A percentile compares a stretch with the other conserved stretches of the same genome.
phyloP scores from a whole-genome alignment of 1,284 basidiomycete species.

The Pseudozyma tsukubaensis region DNA sequence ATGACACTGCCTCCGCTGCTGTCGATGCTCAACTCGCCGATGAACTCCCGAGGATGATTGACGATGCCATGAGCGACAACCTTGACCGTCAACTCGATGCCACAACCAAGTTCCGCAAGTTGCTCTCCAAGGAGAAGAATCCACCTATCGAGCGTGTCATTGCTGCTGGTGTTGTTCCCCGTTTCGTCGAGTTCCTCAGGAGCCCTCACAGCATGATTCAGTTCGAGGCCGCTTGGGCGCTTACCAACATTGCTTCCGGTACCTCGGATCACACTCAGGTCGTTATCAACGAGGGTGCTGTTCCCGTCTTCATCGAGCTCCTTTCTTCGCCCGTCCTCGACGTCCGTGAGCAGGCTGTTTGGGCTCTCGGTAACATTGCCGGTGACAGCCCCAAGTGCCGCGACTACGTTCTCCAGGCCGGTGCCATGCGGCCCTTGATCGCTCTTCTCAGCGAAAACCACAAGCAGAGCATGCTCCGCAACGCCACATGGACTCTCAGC shows the following conservation, averaged over 20 bases:
- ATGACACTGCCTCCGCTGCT: conserved; percentile 54
- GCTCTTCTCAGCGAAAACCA: conserved; percentile 67
- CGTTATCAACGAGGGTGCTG: conserved; percentile 92
- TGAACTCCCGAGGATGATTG: conserved; percentile 82
- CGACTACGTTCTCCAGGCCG: conserved; percentile 64
- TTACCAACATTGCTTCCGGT: conserved; percentile 99
- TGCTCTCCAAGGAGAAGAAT: conserved; percentile 98
- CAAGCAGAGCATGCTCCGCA: conserved; percentile 68
- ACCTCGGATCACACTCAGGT: conserved; percentile 99
- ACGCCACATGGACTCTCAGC: conserved; percentile 69
- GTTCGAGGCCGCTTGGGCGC: conserved; percentile 99
- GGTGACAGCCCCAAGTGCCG: conserved; percentile 68
- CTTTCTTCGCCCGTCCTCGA: conserved; percentile 67
- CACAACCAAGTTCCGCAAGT: conserved; percentile 93
- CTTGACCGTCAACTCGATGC: conserved; percentile 91
- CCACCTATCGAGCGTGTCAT: conserved; percentile 99
- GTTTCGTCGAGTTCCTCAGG: conserved; percentile 94
- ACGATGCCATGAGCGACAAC: conserved; percentile 91
- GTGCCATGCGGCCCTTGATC: conserved; percentile 65
- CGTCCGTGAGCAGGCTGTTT: conserved; percentile 69
- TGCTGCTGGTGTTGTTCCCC: conserved; percentile 94
- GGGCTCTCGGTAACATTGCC: conserved; percentile 68
- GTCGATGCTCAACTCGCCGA: conserved; percentile 77
- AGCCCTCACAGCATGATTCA: conserved; percentile 93
- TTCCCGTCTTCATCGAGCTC: conserved; percentile 89